Evolutionary conservation across 129 eudicot genomes (phyloP).

Genomic region (Centaurea solstitialis): DNA sequence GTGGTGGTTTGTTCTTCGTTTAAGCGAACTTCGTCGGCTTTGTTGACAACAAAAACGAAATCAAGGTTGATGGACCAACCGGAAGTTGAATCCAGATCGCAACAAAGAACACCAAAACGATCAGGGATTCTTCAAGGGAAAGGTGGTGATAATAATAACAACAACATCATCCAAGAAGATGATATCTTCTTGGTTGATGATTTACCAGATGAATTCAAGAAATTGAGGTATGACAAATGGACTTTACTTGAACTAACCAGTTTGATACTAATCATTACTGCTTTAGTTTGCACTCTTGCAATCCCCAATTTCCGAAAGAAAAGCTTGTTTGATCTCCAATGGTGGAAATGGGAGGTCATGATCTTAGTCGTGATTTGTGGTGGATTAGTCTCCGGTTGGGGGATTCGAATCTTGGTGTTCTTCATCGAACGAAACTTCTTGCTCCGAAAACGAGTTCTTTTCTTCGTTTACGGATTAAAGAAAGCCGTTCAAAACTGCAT

Average conservation of each 20-base stretch:
- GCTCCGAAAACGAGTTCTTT: constrained; percentile 63
- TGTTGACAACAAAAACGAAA: constrained; percentile 53
- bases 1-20: constrained; percentile 51
- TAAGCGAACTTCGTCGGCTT: constrained; percentile 35
- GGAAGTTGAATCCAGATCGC: constrained; percentile 34
- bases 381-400: constrained; percentile 73
- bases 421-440: constrained; percentile 61
- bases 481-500: constrained; percentile 55
- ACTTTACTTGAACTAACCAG: constrained; percentile 54
- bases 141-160: constrained; percentile 46
- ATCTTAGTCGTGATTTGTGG: constrained; percentile 65
- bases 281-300: constrained; percentile 56
- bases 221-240: constrained; percentile 49
- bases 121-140: constrained; percentile 39
- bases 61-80: constrained; percentile 68
- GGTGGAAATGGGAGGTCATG: constrained; percentile 81
- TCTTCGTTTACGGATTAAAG: constrained; percentile 53
- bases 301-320: constrained; percentile 23
- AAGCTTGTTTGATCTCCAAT: constrained; percentile 32
- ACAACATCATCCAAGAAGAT: constrained; percentile 34
- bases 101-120: constrained; percentile 37
- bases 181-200: constrained; percentile 50
- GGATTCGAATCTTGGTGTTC: constrained; percentile 50
- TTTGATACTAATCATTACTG: constrained; percentile 39
- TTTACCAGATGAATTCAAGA: constrained; percentile 70